A percentile compares a stretch with the other conserved stretches of the same genome.
These are phyloP conservation scores for Leucoagaricus sp. DNA, from an alignment of 1,284 basidiomycete genomes.

Conservation along the genomic window DNA sequence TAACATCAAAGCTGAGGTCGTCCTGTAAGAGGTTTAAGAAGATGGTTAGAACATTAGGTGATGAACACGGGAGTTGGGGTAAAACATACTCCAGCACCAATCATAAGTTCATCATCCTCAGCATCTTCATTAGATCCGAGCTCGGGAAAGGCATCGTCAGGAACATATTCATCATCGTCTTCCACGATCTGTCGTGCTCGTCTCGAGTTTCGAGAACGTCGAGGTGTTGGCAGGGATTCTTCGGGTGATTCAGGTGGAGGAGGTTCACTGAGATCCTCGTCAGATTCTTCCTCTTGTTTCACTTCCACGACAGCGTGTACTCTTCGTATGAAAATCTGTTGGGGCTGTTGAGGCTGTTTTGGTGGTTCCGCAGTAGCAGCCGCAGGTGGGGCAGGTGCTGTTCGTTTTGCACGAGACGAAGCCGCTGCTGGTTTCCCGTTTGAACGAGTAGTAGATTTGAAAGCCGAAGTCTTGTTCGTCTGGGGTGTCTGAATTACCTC, in stretches of 20 bases:
- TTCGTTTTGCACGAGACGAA: constrained; percentile 3
- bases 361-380: no score
- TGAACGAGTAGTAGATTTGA: background rate
- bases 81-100: constrained; percentile 48
- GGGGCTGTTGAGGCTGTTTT: constrained; percentile 7
- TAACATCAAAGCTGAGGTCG: constrained; percentile 28
- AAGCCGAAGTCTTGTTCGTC: background rate
- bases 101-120: constrained; percentile 58
- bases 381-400: background rate
- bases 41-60: background rate
- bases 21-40: background rate
- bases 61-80: background rate
- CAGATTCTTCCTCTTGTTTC: constrained; percentile 36
- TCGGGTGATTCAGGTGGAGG: constrained; percentile 12
- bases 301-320: constrained; percentile 43
- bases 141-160: constrained; percentile 15
- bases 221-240: constrained; percentile 13
- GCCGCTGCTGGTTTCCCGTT: background rate
- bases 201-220: constrained; percentile 1
- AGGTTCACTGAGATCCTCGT: constrained; percentile 26
- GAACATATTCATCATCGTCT: constrained; percentile 20
- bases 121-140: constrained; percentile 26
- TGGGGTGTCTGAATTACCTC: constrained; percentile 7
- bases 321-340: constrained; percentile 37
- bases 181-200: constrained; percentile 21